phyloP scores from a whole-genome alignment of 345 rosid genomes.

The Lumnitzera racemosa region DNA sequence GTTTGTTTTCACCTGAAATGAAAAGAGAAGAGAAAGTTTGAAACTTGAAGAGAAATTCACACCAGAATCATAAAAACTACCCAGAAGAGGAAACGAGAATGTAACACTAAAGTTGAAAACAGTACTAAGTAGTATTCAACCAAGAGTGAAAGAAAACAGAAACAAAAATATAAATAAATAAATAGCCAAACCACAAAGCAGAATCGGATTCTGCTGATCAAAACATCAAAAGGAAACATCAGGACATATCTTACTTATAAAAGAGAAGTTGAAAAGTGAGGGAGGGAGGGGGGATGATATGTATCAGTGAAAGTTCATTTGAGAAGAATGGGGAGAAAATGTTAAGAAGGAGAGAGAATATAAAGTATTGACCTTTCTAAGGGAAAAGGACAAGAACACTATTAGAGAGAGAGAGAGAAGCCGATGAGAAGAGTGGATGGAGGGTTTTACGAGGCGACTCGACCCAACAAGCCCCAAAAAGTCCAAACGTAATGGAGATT shows the following conservation, averaged over 20 bases:
- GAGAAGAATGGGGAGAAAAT: neutral
- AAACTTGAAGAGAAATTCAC: neutral
- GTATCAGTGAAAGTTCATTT: neutral
- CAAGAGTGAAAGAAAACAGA: no score
- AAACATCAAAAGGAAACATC: no score
- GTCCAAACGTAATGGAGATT: neutral
- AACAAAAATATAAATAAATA: no score
- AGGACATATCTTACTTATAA: no score
- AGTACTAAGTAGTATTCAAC: no score
- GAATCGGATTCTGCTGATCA: neutral
- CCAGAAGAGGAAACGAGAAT: no score
- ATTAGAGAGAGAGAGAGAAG: neutral
- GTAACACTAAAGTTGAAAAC: no score
- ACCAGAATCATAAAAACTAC: no score
- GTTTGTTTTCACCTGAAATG: no score
- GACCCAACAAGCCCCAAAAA: neutral
- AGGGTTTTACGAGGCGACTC: conserved; percentile 16
- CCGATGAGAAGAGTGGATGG: neutral
- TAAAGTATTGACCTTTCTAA: conserved; percentile 2
- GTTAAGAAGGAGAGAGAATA: neutral
- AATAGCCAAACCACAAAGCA: neutral
- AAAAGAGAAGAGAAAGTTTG: conserved; percentile 1
- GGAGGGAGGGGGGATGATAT: no score
- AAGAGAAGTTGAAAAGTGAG: no score
- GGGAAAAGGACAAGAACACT: neutral